Evolutionary conservation across 148 eudicot genomes (phyloP).

Genomic region (Hydrangea macrophylla): DNA sequence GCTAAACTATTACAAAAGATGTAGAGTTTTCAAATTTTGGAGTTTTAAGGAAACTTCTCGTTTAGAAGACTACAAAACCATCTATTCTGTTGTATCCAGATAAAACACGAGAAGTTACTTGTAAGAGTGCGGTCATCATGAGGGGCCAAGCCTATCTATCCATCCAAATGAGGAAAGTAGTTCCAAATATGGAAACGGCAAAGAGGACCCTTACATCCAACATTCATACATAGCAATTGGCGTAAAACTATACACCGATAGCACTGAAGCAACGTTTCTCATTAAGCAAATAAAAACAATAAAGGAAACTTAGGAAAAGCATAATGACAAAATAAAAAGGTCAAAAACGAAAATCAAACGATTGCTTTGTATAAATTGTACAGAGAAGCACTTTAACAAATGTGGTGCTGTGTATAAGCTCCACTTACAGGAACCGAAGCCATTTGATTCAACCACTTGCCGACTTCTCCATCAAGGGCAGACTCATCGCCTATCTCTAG

Average conservation of each 20-base stretch:
- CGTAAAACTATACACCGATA: background rate
- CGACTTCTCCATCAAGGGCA: conserved; percentile 85
- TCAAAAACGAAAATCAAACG: background rate
- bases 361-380: background rate
- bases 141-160: background rate
- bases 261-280: background rate
- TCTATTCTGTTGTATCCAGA: background rate
- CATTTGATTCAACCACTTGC: conserved; percentile 78
- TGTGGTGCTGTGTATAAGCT: conserved; percentile 12
- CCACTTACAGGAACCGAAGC: conserved; percentile 75
- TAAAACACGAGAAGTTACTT: too few relatives aligned
- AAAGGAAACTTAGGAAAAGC: background rate
- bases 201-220: background rate
- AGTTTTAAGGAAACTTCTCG: background rate
- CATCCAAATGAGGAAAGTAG: background rate
- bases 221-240: background rate
- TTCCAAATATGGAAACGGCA: background rate
- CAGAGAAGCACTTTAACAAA: conserved; percentile 13
- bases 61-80: background rate
- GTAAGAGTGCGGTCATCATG: too few relatives aligned
- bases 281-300: background rate
- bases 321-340: background rate
- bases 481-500: conserved; percentile 72
- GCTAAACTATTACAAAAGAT: background rate
- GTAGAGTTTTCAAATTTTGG: background rate